A percentile compares a stretch with the other conserved stretches of the same genome.
Conservation (phyloP, 352 stramenopile species). For the Pythium scleroteichum region DNA sequence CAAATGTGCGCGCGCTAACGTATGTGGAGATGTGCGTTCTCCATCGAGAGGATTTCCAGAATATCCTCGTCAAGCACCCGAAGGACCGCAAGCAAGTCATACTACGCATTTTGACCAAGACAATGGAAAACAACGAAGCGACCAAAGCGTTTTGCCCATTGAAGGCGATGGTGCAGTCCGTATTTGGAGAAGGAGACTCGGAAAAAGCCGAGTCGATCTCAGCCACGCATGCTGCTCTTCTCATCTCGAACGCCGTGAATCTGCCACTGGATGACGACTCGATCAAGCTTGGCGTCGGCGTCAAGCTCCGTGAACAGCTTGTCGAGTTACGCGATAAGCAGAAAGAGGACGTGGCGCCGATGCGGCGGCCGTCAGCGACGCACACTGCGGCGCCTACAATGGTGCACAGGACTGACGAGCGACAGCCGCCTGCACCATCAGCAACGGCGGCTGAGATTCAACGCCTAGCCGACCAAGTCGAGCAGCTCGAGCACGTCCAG, state of each 20-base stretch:
- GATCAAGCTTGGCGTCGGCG: constrained; percentile 30
- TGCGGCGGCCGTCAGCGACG: neutral
- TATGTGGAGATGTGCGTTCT: constrained; percentile 48
- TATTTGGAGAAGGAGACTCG: constrained; percentile 6
- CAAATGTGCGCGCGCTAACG: constrained; percentile 33
- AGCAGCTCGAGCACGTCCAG: constrained; percentile 16
- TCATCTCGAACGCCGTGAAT: constrained; percentile 27
- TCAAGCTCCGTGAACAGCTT: constrained; percentile 26
- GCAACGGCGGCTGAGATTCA: constrained; percentile 5
- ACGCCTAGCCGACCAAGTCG: neutral
- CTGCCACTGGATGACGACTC: constrained; percentile 22
- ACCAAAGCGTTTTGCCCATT: constrained; percentile 28
- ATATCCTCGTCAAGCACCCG: constrained; percentile 32
- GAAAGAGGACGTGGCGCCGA: neutral
- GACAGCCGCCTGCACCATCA: neutral
- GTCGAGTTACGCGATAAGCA: constrained; percentile 22
- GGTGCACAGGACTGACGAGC: neutral
- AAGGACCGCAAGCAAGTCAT: constrained; percentile 33
- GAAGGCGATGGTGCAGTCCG: constrained; percentile 18
- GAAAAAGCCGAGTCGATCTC: constrained; percentile 13
- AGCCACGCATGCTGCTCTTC: constrained; percentile 15
- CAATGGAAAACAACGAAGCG: constrained; percentile 30
- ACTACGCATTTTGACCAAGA: constrained; percentile 23
- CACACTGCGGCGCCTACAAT: neutral
- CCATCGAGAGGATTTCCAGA: constrained; percentile 31